phyloP scores from a whole-genome alignment of 2,329 filamentous ascomycete genomes.

The Drechslerella dactyloides region DNA sequence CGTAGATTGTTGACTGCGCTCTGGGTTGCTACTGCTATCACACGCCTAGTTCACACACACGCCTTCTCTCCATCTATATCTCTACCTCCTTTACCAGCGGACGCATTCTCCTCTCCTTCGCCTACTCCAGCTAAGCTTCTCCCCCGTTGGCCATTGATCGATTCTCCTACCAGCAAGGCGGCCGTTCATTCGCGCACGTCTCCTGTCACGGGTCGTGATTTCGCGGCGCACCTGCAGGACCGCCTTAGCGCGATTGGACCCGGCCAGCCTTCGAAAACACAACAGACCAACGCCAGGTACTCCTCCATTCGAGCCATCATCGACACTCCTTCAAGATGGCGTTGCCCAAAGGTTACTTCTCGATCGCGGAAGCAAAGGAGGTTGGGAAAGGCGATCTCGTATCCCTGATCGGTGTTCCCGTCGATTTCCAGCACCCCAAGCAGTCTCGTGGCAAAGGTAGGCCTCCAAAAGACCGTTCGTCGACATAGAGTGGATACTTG shows the following conservation, averaged over 20 bases:
- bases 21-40: too few relatives aligned
- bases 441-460: conserved; percentile 29
- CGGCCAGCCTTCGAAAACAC: conserved; percentile 26
- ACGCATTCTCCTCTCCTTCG: too few relatives aligned
- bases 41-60: too few relatives aligned
- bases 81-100: too few relatives aligned
- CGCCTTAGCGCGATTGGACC: conserved; percentile 5
- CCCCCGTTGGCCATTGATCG: too few relatives aligned
- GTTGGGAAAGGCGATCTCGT: neutral
- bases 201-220: neutral
- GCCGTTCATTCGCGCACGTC: conserved; percentile 1
- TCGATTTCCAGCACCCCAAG: conserved; percentile 25
- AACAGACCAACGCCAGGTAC: conserved; percentile 29
- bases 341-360: conserved; percentile 2
- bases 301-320: neutral
- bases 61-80: too few relatives aligned
- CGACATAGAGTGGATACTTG: neutral
- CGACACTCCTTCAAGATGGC: conserved; percentile 11
- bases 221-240: conserved; percentile 11
- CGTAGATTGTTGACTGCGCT: too few relatives aligned
- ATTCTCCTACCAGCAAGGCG: too few relatives aligned
- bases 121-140: too few relatives aligned
- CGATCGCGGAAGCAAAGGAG: conserved; percentile 22
- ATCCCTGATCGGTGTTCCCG: conserved; percentile 22
- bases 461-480: too few relatives aligned